These are phyloP conservation scores for Ogataea chonburiensis DNA, from an alignment of 805 yeast species.

Conservation along the genomic window DNA sequence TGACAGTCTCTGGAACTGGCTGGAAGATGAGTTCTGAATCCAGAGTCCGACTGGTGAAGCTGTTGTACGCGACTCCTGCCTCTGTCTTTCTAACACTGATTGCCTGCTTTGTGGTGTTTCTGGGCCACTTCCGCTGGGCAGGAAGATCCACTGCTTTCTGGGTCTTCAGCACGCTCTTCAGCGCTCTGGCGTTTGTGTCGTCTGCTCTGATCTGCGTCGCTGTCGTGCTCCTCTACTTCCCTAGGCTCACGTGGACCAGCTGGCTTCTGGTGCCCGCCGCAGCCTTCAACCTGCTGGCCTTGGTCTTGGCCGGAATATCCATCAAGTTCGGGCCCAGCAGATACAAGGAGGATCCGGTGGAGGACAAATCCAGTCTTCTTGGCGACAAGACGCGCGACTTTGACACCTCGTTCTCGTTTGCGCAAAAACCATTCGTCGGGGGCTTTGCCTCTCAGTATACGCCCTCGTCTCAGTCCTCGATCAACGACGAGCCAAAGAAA, in stretches of 20 bases:
- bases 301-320: conserved; percentile 50
- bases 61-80: conserved; percentile 61
- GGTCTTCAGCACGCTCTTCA: conserved; percentile 43
- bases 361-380: conserved; percentile 12
- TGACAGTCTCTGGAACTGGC: conserved; percentile 6
- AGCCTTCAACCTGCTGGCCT: conserved; percentile 48
- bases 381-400: conserved; percentile 16
- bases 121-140: conserved; percentile 30
- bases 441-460: conserved; percentile 11
- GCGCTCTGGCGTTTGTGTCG: conserved; percentile 50
- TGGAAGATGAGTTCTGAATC: conserved; percentile 50
- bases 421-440: conserved; percentile 10
- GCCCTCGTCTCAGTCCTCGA: conserved; percentile 9
- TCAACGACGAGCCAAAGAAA: conserved; percentile 14
- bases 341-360: conserved; percentile 16
- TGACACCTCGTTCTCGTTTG: conserved; percentile 14
- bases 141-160: conserved; percentile 31
- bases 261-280: conserved; percentile 74
- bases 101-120: conserved; percentile 37
- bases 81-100: conserved; percentile 63
- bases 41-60: conserved; percentile 52
- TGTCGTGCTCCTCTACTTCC: conserved; percentile 57
- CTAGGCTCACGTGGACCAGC: conserved; percentile 66
- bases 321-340: conserved; percentile 18
- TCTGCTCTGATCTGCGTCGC: conserved; percentile 57